phyloP scores from a whole-genome alignment of 345 rosid genomes.

The Sapria himalayana region DNA sequence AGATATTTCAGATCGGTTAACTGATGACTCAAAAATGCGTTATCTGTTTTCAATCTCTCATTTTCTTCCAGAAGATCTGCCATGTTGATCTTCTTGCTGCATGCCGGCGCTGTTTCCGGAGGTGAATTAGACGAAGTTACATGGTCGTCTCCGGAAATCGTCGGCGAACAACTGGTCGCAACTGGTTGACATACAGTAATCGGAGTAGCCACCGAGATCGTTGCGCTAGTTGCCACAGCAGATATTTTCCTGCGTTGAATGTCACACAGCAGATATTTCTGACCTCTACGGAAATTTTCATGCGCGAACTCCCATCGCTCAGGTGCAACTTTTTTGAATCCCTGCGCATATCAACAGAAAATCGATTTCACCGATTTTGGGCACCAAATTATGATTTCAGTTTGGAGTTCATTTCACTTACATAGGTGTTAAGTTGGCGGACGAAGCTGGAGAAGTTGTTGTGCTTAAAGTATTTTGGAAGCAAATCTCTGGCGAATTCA shows the following conservation, averaged over 20 bases:
- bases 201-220: conserved; percentile 11
- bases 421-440: conserved; percentile 91
- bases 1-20: conserved; percentile 40
- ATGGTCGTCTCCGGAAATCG: conserved; percentile 66
- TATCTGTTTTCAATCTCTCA: conserved; percentile 56
- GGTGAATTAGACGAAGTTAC: conserved; percentile 50
- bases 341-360: conserved; percentile 17
- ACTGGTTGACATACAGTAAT: conserved; percentile 15
- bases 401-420: too few relatives aligned
- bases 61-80: conserved; percentile 70
- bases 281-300: conserved; percentile 59
- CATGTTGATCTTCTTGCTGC: conserved; percentile 50
- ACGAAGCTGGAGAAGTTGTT: conserved; percentile 92
- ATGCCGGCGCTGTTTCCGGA: conserved; percentile 17
- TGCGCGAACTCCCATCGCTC: conserved; percentile 95
- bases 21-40: conserved; percentile 42
- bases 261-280: conserved; percentile 51
- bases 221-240: conserved; percentile 5
- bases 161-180: conserved; percentile 23
- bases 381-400: too few relatives aligned
- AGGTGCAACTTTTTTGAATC: conserved; percentile 78
- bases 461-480: conserved; percentile 84
- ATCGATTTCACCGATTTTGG: too few relatives aligned
- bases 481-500: conserved; percentile 81
- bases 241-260: conserved; percentile 73